Evolutionary conservation across 306 rosid species (phyloP).

Genomic region (Medicago ruthenica): DNA sequence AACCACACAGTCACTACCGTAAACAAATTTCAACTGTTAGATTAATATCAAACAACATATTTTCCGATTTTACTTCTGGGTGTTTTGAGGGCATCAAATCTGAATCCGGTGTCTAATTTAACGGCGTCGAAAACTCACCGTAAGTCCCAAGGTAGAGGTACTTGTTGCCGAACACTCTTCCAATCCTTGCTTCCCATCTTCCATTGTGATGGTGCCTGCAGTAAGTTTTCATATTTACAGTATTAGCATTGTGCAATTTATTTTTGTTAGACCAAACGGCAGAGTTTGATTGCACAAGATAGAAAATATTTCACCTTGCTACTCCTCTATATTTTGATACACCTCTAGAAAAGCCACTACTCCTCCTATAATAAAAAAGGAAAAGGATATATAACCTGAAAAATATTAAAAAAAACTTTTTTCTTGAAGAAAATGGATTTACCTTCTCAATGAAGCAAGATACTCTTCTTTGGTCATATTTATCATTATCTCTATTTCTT

Average conservation of each 20-base stretch:
- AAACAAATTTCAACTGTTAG: neutral
- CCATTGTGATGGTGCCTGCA: slow-evolving; percentile 93
- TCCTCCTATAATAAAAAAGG: slow-evolving; percentile 53
- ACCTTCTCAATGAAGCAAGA: slow-evolving; percentile 92
- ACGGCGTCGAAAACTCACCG: slow-evolving; percentile 54
- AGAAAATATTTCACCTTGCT: slow-evolving; percentile 66
- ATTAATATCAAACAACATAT: neutral
- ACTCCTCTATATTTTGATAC: slow-evolving; percentile 94
- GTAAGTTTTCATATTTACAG: slow-evolving; percentile 26
- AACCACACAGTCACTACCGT: neutral
- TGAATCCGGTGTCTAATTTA: neutral
- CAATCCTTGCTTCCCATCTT: slow-evolving; percentile 98
- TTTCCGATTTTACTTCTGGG: neutral
- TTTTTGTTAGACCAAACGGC: slow-evolving; percentile 3
- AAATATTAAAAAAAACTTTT: neutral
- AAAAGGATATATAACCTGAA: neutral
- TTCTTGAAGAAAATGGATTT: slow-evolving; percentile 25
- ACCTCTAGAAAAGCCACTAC: slow-evolving; percentile 99
- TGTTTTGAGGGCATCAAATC: neutral
- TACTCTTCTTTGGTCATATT: slow-evolving; percentile 87
- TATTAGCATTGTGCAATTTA: slow-evolving; percentile 9
- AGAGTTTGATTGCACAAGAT: neutral
- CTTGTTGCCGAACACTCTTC: slow-evolving; percentile 94
- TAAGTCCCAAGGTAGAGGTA: slow-evolving; percentile 96
- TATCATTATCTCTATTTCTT: slow-evolving; percentile 78